A percentile compares a stretch with the other conserved stretches of the same genome.
These are phyloP conservation scores for Epichloe baconii DNA, from an alignment of 2,329 filamentous ascomycete genomes.

Conservation along the genomic window DNA sequence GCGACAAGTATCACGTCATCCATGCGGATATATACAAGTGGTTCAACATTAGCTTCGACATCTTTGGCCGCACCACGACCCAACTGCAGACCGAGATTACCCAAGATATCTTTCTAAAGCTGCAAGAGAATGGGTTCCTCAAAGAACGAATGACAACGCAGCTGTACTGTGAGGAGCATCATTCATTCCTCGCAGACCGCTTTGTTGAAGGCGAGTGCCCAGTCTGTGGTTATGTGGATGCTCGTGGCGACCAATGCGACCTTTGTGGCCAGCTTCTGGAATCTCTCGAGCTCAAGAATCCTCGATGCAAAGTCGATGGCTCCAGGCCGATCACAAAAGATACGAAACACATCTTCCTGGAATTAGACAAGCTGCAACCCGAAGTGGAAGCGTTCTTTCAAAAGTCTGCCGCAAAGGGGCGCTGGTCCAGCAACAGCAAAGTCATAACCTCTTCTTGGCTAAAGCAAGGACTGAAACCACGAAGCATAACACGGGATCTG, in stretches of 20 bases:
- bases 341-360: slow-evolving; percentile 77
- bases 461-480: slow-evolving; percentile 60
- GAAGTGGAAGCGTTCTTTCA: slow-evolving; percentile 60
- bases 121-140: slow-evolving; percentile 69
- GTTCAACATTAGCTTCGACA: slow-evolving; percentile 81
- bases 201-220: slow-evolving; percentile 62
- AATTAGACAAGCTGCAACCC: slow-evolving; percentile 62
- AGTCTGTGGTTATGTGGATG: slow-evolving; percentile 51
- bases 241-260: slow-evolving; percentile 54
- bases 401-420: slow-evolving; percentile 53
- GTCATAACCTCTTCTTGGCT: slow-evolving; percentile 63
- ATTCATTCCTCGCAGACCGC: slow-evolving; percentile 59
- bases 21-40: slow-evolving; percentile 78
- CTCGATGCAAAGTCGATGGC: slow-evolving; percentile 72
- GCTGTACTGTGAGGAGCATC: slow-evolving; percentile 65
- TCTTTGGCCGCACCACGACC: slow-evolving; percentile 78
- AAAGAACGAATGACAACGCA: slow-evolving; percentile 69
- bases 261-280: slow-evolving; percentile 54
- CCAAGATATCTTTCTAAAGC: slow-evolving; percentile 67
- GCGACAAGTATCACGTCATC: slow-evolving; percentile 72
- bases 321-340: slow-evolving; percentile 56
- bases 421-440: slow-evolving; percentile 57
- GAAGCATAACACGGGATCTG: slow-evolving; percentile 74
- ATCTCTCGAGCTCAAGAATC: slow-evolving; percentile 57
- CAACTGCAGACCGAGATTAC: slow-evolving; percentile 72